Conservation (phyloP, 768 basidiomycete species). For the Tulasnella sp. region DNA sequence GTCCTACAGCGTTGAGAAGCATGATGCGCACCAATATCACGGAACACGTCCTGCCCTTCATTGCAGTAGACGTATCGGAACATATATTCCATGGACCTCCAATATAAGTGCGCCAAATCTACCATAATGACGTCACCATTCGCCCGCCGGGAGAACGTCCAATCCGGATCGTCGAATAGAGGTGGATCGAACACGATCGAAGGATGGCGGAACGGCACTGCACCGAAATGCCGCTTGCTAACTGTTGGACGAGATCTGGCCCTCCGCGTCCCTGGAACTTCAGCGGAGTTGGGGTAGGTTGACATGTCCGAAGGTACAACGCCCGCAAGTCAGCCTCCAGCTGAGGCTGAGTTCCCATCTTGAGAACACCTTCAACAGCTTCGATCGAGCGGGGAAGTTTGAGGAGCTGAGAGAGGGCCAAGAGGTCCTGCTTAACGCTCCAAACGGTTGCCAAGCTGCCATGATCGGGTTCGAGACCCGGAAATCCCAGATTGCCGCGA, state of each 20-base stretch:
- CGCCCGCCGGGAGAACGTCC: slow-evolving; percentile 61
- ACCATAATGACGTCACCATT: slow-evolving; percentile 49
- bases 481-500: slow-evolving; percentile 77
- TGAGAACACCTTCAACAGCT: slow-evolving; percentile 55
- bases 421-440: slow-evolving; percentile 57
- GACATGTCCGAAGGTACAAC: slow-evolving; percentile 35
- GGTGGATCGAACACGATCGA: slow-evolving; percentile 69
- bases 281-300: slow-evolving; percentile 23
- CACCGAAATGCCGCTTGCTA: slow-evolving; percentile 56
- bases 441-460: slow-evolving; percentile 34
- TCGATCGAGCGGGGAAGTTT: slow-evolving; percentile 47
- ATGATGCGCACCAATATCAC: slow-evolving; percentile 49
- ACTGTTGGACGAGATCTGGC: slow-evolving; percentile 59
- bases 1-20: slow-evolving; percentile 6
- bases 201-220: slow-evolving; percentile 65
- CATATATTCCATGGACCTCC: slow-evolving; percentile 68
- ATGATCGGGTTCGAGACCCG: slow-evolving; percentile 47
- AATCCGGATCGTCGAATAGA: slow-evolving; percentile 75
- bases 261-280: background rate
- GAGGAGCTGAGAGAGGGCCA: slow-evolving; percentile 48
- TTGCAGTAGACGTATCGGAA: slow-evolving; percentile 73
- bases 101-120: slow-evolving; percentile 61
- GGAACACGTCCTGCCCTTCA: slow-evolving; percentile 55
- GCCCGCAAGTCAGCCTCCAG: slow-evolving; percentile 42
- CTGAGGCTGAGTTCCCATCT: slow-evolving; percentile 43